Evolutionary conservation across 2,329 filamentous ascomycete genomes (phyloP).

Genomic region (Lecanicillium sp.): DNA sequence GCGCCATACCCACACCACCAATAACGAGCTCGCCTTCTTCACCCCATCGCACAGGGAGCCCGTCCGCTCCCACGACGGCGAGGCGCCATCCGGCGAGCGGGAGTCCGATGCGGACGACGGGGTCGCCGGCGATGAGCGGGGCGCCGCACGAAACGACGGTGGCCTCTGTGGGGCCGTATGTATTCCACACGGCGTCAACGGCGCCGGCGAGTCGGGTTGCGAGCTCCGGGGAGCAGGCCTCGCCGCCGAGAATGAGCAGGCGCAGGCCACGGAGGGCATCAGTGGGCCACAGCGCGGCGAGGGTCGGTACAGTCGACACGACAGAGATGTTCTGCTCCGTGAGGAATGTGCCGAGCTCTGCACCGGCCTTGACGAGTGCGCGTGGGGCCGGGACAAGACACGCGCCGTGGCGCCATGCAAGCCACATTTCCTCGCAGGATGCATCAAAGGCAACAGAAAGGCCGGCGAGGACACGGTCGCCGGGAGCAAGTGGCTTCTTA

Average conservation of each 20-base stretch:
- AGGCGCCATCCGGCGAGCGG: constrained; percentile 20
- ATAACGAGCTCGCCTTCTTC: constrained; percentile 21
- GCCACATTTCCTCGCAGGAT: constrained; percentile 22
- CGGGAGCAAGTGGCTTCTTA: constrained; percentile 17
- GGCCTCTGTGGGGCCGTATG: constrained; percentile 23
- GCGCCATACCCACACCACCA: constrained; percentile 20
- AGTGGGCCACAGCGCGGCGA: constrained; percentile 20
- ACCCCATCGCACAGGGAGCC: constrained; percentile 35
- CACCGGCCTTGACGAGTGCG: constrained; percentile 18
- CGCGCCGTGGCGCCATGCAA: constrained; percentile 20
- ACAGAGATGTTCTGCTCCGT: constrained; percentile 18
- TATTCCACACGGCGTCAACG: constrained; percentile 20
- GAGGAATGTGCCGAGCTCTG: constrained; percentile 19
- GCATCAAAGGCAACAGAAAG: constrained; percentile 20
- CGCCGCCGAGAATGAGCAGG: constrained; percentile 21
- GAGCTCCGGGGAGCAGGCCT: constrained; percentile 19
- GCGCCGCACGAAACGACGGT: constrained; percentile 20
- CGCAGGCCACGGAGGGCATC: constrained; percentile 18
- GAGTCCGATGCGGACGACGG: constrained; percentile 18
- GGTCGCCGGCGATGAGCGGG: constrained; percentile 16
- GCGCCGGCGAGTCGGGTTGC: constrained; percentile 16
- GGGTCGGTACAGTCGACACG: constrained; percentile 20
- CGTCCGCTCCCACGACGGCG: constrained; percentile 31
- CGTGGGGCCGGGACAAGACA: constrained; percentile 20
- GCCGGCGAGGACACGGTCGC: constrained; percentile 20